Evolutionary conservation across 2,329 filamentous ascomycete genomes (phyloP), one percentile per base, ranked within the genome.

Genomic region (Myriangium duriaei): DNA sequence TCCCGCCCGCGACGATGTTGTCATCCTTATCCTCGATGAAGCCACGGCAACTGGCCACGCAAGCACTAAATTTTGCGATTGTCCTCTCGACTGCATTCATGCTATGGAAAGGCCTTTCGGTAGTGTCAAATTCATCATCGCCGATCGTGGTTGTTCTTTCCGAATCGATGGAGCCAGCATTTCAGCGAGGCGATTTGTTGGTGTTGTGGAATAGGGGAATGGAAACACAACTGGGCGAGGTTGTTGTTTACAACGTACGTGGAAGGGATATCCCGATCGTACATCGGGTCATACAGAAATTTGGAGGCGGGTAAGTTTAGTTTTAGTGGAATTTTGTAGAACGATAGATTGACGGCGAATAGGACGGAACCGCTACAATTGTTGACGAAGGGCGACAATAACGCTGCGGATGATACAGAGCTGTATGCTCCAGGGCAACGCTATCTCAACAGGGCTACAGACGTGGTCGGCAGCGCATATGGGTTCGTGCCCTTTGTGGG

Each of bases 181-280:
- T 86, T 58, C 79, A 86, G 58, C 71, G 81, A 31, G 81, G 81
- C 39, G 81, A 87, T 52, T 63, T 86, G 5, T 65, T 86, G 3
- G 74, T 86, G 51, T 64, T 87, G 80, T 26, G 21, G 36, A 87
- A 87, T 56, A 66, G 81, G 39, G 61, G 68, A 38, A 44, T 57
- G 54, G 69, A 79, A 30, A 78, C 76, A 1, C 70, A 80, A 51
- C 65, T 83, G 32, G 79, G 79, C 12, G 79, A 84, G 60, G 69
- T 82, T 44, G 79, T 84, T 47, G 79, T 84, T 33, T 84, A 82
- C 62, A 93, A 93, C 55, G 81, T 94, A 38, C 74, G 76, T 57
- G 86, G 80, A 41, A 98, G 96, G 68, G 83, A 94, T 48, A 96
- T 98, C 46, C 91, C 91, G 18, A 98, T 98, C 60, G 91, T 98